These are phyloP conservation scores for Microthyrium microscopicum DNA, from an alignment of 2,329 filamentous ascomycete species.

Conservation along the genomic window DNA sequence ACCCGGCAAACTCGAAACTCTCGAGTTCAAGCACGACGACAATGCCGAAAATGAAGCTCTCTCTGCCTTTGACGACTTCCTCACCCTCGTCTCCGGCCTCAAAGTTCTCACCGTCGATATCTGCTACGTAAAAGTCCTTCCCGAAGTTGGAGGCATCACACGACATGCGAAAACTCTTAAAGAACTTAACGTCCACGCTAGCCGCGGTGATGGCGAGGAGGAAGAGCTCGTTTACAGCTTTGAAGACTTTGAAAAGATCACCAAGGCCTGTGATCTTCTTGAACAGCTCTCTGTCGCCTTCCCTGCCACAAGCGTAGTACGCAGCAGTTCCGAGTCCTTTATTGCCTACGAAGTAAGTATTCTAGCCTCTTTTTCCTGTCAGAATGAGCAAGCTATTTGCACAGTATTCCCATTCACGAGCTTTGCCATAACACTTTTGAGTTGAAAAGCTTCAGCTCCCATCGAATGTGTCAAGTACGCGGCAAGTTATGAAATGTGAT, in stretches of 20 bases:
- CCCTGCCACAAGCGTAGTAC: conserved; percentile 27
- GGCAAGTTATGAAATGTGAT: too few species aligned
- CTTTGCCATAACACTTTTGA: too few species aligned
- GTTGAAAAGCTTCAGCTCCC: too few species aligned
- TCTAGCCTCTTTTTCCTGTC: conserved; percentile 2
- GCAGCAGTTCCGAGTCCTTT: conserved; percentile 25
- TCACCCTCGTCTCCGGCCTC: conserved; percentile 29
- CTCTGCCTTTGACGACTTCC: conserved; percentile 29
- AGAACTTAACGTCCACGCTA: conserved; percentile 27
- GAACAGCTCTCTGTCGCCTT: conserved; percentile 32
- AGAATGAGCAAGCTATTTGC: too few species aligned
- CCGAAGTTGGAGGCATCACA: conserved; percentile 25
- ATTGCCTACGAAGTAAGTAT: conserved; percentile 22
- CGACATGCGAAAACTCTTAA: conserved; percentile 30
- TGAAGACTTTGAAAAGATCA: conserved; percentile 28
- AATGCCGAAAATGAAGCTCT: conserved; percentile 30
- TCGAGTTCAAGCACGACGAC: conserved; percentile 32
- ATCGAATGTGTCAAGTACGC: too few species aligned
- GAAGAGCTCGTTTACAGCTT: conserved; percentile 29
- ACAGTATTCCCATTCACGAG: too few species aligned
- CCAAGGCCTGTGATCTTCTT: conserved; percentile 24
- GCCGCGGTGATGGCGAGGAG: conserved; percentile 18
- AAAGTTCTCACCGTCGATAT: conserved; percentile 28
- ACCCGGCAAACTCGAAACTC: conserved; percentile 26
- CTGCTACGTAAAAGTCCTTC: conserved; percentile 23